These are phyloP conservation scores for Fusarium floridanum DNA, from an alignment of 2,329 filamentous ascomycete genomes.

Conservation along the genomic window DNA sequence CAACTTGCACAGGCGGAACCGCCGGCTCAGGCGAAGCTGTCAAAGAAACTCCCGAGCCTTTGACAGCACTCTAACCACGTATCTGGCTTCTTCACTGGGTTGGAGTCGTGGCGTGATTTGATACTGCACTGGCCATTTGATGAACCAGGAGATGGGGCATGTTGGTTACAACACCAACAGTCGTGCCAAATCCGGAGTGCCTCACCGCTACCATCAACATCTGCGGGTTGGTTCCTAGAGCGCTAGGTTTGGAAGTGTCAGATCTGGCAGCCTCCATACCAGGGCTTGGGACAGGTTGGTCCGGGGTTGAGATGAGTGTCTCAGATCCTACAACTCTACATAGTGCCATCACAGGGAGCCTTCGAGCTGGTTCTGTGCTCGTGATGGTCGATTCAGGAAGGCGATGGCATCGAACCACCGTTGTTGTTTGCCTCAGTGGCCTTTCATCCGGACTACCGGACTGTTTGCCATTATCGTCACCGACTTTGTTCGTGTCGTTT, in stretches of 20 bases:
- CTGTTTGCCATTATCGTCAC: background rate
- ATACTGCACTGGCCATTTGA: background rate
- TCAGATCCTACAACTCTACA: slow-evolving; percentile 1
- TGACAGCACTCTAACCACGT: background rate
- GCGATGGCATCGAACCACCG: background rate
- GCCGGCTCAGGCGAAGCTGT: background rate
- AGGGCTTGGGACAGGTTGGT: background rate
- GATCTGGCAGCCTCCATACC: background rate
- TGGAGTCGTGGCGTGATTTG: slow-evolving; percentile 3
- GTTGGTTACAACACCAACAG: slow-evolving; percentile 3
- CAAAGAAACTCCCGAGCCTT: background rate
- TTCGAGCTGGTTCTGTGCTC: background rate
- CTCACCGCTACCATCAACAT: background rate
- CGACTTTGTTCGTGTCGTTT: background rate
- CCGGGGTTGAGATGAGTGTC: slow-evolving; percentile 11
- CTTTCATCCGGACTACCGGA: background rate
- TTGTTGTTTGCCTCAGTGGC: background rate
- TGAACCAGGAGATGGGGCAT: background rate
- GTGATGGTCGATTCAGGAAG: background rate
- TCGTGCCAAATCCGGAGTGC: background rate
- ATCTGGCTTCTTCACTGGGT: background rate
- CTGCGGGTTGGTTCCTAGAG: background rate
- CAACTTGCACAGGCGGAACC: background rate
- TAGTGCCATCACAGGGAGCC: background rate
- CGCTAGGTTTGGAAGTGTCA: background rate